Base-by-base conservation (phyloP, 106 monocot species). In the Platanthera zijinensis region DNA sequence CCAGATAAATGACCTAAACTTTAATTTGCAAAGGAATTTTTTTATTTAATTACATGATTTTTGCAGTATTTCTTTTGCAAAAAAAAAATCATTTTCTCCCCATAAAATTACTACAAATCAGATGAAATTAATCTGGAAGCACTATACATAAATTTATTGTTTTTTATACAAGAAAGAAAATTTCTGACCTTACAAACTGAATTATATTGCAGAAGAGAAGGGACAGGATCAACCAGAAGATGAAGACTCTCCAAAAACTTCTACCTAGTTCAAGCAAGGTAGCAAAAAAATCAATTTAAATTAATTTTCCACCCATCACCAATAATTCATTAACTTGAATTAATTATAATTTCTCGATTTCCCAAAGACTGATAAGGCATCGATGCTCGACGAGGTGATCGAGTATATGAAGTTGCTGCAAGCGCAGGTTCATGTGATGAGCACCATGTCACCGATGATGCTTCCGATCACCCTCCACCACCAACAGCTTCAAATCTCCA, bases 181-280 rank as follows among this genome's bases (percentile, higher is more conserved):
- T 13, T 56, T 56, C 56, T 1, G 11, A 11, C 10, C 21, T 19
- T 10, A 5, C 19, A 59, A 10, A 28, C 8, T 39, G 11, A 11
- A 12, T 30, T 67, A 32, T 67, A 25, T 52, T 78, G 48, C 89
- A 95, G 94, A 95, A 95, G 91, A 85, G 94, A 74, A 87, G 94
- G 53, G 91, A 91, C 69, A 85, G 82, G 61, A 95, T 95, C 79
- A 95, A 95, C 80, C 82, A 95, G 59, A 89, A 68, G 77, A 84
- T 95, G 87, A 85, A 84, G 74, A 86, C 91, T 2, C 67, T 95
- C 10, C 94, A 95, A 74, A 91, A 90, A 69, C 76, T 95, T 48
- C 87, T 95, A 39, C 94, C 94, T 5, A 95, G 89, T 69, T 95
- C 94, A 1, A 95, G 79, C 75, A 95, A 95, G 91, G 94, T 89